Percentiles rank a stretch among this genome's conserved stretches.
phyloP scores from a whole-genome alignment of 495 filamentous ascomycete species.

The Aspergillus panamensis region DNA sequence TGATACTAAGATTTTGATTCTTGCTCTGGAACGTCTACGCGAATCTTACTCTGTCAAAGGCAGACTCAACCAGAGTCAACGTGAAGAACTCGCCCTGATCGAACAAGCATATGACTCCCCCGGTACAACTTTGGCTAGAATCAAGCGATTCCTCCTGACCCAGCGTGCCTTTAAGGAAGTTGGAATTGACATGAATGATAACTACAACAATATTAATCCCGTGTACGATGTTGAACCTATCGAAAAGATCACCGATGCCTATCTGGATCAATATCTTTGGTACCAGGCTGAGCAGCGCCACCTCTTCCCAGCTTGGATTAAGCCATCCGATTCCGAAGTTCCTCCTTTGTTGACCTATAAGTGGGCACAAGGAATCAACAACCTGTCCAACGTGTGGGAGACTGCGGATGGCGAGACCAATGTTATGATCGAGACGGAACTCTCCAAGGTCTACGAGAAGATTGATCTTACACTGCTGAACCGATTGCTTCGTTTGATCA shows the following conservation, averaged over 20 bases:
- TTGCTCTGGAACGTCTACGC: slow-evolving; percentile 88
- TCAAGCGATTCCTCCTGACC: slow-evolving; percentile 96
- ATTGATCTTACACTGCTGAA: slow-evolving; percentile 96
- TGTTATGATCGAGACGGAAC: slow-evolving; percentile 97
- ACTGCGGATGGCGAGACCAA: slow-evolving; percentile 94
- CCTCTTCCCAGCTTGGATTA: slow-evolving; percentile 98
- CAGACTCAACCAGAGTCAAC: slow-evolving; percentile 92
- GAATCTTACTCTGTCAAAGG: slow-evolving; percentile 99
- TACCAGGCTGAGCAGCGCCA: slow-evolving; percentile 98
- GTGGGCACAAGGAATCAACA: slow-evolving; percentile 99
- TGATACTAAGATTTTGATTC: slow-evolving; percentile 97
- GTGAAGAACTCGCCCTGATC: slow-evolving; percentile 94
- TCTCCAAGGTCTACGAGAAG: slow-evolving; percentile 99
- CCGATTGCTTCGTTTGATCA: slow-evolving; percentile 87
- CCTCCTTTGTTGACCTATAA: slow-evolving; percentile 97
- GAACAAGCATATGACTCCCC: slow-evolving; percentile 99
- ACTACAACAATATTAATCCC: slow-evolving; percentile 97
- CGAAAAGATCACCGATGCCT: slow-evolving; percentile 99
- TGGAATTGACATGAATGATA: slow-evolving; percentile 99
- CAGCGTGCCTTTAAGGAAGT: slow-evolving; percentile 99
- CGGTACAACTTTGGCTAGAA: slow-evolving; percentile 90
- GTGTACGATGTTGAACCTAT: slow-evolving; percentile 99
- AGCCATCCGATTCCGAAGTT: slow-evolving; percentile 97
- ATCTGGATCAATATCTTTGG: slow-evolving; percentile 98
- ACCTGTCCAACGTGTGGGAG: slow-evolving; percentile 96